Conservation (phyloP, 1,284 basidiomycete species). For the Ceratobasidium sp. region DNA sequence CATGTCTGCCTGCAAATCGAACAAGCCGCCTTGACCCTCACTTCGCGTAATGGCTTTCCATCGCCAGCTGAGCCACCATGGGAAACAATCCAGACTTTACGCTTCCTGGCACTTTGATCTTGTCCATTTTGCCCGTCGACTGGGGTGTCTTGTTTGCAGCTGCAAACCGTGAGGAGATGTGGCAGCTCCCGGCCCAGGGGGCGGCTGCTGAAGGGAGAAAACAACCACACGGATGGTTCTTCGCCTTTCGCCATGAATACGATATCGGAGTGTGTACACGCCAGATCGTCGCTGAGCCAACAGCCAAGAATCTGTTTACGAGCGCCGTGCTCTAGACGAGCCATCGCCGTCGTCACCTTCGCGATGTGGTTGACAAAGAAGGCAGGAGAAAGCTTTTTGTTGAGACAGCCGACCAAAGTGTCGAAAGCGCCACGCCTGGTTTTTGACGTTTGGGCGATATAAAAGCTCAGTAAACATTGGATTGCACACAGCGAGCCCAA, state of each 20-base stretch:
- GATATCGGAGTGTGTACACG: constrained; percentile 1
- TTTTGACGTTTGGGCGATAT: too few relatives aligned
- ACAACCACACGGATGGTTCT: not conserved
- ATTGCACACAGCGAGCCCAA: not conserved
- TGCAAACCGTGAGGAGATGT: not conserved
- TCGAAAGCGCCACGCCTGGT: not conserved
- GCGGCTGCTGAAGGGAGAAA: constrained; percentile 14
- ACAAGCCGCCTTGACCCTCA: constrained; percentile 11
- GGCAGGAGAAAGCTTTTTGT: constrained; percentile 6
- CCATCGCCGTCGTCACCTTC: not conserved
- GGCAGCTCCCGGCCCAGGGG: constrained; percentile 12
- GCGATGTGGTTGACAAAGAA: not conserved
- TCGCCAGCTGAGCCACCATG: not conserved
- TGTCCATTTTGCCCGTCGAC: not conserved
- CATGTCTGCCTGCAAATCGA: constrained; percentile 6
- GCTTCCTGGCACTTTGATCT: not conserved
- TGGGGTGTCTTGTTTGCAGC: not conserved
- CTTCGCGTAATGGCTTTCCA: not conserved
- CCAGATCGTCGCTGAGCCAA: constrained; percentile 5
- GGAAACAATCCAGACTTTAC: constrained; percentile 9
- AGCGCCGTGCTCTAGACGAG: too few relatives aligned
- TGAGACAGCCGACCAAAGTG: not conserved
- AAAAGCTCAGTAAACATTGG: not conserved
- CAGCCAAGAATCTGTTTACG: not conserved
- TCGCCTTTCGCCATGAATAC: not conserved